Evolutionary conservation across 768 basidiomycete species (phyloP).

Genomic region (Russula abietina): DNA sequence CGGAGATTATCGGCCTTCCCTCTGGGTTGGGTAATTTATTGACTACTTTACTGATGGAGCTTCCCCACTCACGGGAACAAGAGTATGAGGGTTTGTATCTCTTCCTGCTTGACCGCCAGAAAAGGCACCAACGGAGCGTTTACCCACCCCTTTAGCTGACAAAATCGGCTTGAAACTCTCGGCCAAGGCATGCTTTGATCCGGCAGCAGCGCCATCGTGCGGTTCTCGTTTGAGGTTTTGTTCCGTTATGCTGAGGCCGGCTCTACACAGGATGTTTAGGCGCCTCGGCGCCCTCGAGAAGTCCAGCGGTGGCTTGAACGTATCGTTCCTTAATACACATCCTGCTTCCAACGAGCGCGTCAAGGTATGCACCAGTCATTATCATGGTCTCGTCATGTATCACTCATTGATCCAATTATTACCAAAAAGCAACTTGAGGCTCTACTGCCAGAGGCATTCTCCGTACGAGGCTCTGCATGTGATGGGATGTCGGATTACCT

Average conservation of each 20-base stretch:
- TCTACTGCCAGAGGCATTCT: constrained; percentile 51
- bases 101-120: not conserved
- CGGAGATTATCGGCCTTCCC: constrained; percentile 52
- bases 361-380: constrained; percentile 41
- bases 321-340: constrained; percentile 76
- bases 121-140: not conserved
- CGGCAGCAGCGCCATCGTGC: constrained; percentile 66
- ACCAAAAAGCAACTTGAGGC: constrained; percentile 38
- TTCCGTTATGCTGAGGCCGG: not conserved
- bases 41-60: constrained; percentile 49
- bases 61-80: constrained; percentile 78
- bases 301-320: constrained; percentile 24
- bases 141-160: constrained; percentile 52
- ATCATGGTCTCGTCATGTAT: not conserved
- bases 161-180: constrained; percentile 76
- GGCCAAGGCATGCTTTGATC: constrained; percentile 83
- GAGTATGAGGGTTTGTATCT: constrained; percentile 68
- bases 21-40: constrained; percentile 44
- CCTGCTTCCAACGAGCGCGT: constrained; percentile 69
- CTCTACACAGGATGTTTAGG: constrained; percentile 50
- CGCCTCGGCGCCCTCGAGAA: constrained; percentile 58
- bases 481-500: constrained; percentile 26
- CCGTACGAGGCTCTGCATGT: constrained; percentile 52
- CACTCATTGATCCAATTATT: not conserved
- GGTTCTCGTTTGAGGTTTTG: constrained; percentile 22